Percentiles rank a stretch among this genome's conserved stretches.
These are phyloP conservation scores for Starmerella powellii DNA, from an alignment of 805 yeast species.

Conservation along the genomic window DNA sequence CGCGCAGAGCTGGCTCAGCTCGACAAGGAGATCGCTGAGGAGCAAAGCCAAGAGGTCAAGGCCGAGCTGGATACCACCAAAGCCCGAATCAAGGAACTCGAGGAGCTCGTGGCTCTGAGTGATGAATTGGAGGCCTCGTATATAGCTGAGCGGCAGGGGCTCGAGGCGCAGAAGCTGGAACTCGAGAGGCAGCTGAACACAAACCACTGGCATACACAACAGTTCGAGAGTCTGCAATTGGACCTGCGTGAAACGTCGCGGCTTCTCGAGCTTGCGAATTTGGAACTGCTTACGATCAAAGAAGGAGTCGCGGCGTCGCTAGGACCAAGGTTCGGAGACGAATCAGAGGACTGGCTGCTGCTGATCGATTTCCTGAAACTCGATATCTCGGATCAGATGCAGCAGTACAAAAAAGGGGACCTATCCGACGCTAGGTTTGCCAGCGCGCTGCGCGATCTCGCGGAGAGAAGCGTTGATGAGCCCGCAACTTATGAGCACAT, in stretches of 20 bases:
- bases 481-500: neutral
- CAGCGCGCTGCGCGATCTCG: neutral
- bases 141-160: conserved; percentile 3
- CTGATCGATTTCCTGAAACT: conserved; percentile 5
- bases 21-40: conserved; percentile 32
- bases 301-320: conserved; percentile 3
- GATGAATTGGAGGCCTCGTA: conserved; percentile 14
- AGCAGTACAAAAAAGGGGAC: conserved; percentile 1
- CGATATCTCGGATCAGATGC: neutral
- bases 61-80: conserved; percentile 22
- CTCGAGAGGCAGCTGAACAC: neutral
- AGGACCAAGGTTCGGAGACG: neutral
- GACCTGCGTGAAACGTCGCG: neutral
- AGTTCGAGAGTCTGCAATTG: neutral
- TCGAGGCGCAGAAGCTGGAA: neutral
- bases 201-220: neutral
- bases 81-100: conserved; percentile 15
- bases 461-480: neutral
- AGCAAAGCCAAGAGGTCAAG: conserved; percentile 26
- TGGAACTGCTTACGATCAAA: conserved; percentile 2
- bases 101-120: conserved; percentile 9
- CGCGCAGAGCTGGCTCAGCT: conserved; percentile 26
- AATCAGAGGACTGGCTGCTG: neutral
- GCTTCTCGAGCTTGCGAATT: conserved; percentile 2
- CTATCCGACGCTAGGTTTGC: neutral